Base-by-base conservation (phyloP, 2,329 filamentous ascomycete species). In the Claviceps humidiphila region DNA sequence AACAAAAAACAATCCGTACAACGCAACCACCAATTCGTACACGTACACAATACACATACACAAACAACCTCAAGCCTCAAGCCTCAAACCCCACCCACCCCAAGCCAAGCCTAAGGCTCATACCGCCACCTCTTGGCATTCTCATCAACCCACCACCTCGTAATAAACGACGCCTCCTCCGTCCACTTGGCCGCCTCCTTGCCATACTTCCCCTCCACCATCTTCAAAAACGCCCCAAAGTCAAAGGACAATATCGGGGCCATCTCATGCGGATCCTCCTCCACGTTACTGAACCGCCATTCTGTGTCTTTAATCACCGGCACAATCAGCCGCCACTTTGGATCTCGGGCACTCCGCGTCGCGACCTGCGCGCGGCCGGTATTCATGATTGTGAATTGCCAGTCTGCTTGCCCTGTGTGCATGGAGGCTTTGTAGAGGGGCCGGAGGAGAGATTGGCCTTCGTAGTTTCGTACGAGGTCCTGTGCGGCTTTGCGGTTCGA, bases 361-460 rank as follows among this genome's bases (percentile, higher is more conserved):
- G 58, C 54, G 8, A 63, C 41, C 7, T 56, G 59, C 7, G 58
- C 57, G n/a, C 59, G 53, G 2, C 61, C 60, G 4, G 61, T 59
- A 49, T 62, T 63, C 55, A 61, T 59, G 13, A 61, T 53, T 7
- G 58, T 58, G 50, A 58, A 60, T 14, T 62, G 57, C 60, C 60
- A 63, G 41, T 60, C 57, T 17, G 53, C 51, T 24, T 61, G 50
- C 2, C 63, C 58, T 0, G 57, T 55, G 16, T 49, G 9, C 1
- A 55, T 51, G 14, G 58, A 60, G 6, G 38, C 26, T 1, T 53
- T 58, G 48, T 59, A 60, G 39, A 63, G 60, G 0, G 64, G 63
- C 11, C 66, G 64, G 40, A 68, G 61, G 1, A 68, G 59, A 0
- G 66, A 68, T 50, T 67, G 64, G 7, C 66, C 66, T 45, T 68